Evolutionary conservation across 805 yeast species (phyloP).

Genomic region (Ogataea methylovora): DNA sequence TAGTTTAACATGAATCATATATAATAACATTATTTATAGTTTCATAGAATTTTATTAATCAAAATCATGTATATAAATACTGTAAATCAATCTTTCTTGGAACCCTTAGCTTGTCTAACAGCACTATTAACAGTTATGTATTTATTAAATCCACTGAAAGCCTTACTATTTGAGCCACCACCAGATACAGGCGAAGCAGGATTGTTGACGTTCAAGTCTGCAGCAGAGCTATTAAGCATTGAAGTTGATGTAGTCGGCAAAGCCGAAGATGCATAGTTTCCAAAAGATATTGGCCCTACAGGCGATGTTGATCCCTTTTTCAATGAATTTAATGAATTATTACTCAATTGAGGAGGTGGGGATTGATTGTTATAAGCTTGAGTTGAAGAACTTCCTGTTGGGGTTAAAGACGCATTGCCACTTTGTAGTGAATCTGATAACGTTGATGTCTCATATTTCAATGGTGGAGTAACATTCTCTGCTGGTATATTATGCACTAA

Average conservation of each 20-base stretch:
- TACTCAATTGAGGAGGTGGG: background rate
- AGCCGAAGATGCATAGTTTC: slow-evolving; percentile 1
- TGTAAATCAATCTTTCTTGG: slow-evolving; percentile 17
- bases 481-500: no score
- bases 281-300: slow-evolving; percentile 1
- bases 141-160: slow-evolving; percentile 5
- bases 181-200: background rate
- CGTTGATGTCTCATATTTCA: no score
- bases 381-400: no score
- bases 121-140: slow-evolving; percentile 11
- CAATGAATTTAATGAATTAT: background rate
- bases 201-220: no score
- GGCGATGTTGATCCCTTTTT: slow-evolving; percentile 1
- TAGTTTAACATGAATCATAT: no score
- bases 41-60: no score
- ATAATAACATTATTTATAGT: no score
- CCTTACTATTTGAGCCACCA: background rate
- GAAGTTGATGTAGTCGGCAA: slow-evolving; percentile 2
- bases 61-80: no score
- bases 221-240: background rate
- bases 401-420: no score
- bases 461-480: no score
- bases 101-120: slow-evolving; percentile 19
- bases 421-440: no score
- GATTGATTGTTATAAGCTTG: no score